phyloP scores from a whole-genome alignment of 371 early-diverging fungal species.

The Edhazardia aedis region DNA sequence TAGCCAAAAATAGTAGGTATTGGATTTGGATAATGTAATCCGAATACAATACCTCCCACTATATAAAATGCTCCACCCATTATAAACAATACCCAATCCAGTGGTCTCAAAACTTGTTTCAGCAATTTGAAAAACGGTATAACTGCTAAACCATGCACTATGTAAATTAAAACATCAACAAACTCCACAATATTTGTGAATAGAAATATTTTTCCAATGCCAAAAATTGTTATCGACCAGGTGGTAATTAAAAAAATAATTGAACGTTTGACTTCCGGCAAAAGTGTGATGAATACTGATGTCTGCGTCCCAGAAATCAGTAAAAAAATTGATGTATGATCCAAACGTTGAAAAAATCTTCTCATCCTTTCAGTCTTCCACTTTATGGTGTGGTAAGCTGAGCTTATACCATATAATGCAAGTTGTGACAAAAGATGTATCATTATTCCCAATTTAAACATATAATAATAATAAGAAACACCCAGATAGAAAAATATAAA shows the following conservation, averaged over 20 bases:
- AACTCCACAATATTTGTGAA: constrained; percentile 10
- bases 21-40: constrained; percentile 40
- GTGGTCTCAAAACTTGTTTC: neutral
- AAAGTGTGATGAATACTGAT: constrained; percentile 22
- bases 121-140: constrained; percentile 29
- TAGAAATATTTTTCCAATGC: constrained; percentile 33
- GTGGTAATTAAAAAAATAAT: constrained; percentile 18
- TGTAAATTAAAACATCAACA: constrained; percentile 41
- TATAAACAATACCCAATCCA: constrained; percentile 20
- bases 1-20: constrained; percentile 43
- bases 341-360: constrained; percentile 26
- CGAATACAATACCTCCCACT: constrained; percentile 43
- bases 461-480: neutral
- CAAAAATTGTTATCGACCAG: constrained; percentile 37
- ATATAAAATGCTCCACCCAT: constrained; percentile 42
- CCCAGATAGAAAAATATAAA: constrained; percentile 3
- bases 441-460: constrained; percentile 9
- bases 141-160: constrained; percentile 40
- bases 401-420: constrained; percentile 43
- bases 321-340: constrained; percentile 46
- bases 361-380: constrained; percentile 28
- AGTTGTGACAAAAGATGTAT: constrained; percentile 38
- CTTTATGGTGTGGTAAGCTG: constrained; percentile 34
- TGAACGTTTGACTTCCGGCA: constrained; percentile 1
- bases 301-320: constrained; percentile 47